Evolutionary conservation across 306 rosid genomes (phyloP).

Genomic region (Malus sylvestris): DNA sequence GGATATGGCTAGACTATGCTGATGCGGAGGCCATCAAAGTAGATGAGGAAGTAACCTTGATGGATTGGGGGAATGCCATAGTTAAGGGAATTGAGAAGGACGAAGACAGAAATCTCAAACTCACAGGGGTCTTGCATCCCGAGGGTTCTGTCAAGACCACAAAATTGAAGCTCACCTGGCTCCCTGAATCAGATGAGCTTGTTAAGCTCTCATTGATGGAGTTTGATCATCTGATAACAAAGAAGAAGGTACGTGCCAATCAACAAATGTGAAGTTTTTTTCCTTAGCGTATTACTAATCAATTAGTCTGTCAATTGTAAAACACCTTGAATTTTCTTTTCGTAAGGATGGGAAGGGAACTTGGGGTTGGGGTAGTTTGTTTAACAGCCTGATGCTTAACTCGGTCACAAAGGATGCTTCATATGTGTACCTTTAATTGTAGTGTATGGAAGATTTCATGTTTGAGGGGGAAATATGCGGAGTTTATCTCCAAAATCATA

Average conservation of each 20-base stretch:
- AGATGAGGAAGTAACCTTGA: conserved; percentile 79
- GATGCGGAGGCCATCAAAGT: conserved; percentile 59
- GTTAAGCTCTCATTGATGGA: conserved; percentile 67
- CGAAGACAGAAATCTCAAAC: conserved; percentile 55
- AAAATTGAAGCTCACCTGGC: conserved; percentile 88
- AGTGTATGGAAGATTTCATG: not conserved
- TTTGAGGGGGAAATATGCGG: too few species aligned
- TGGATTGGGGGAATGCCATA: conserved; percentile 98
- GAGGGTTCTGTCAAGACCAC: conserved; percentile 93
- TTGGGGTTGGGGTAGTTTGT: not conserved
- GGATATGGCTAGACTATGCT: conserved; percentile 66
- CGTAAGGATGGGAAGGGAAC: not conserved
- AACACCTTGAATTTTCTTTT: not conserved
- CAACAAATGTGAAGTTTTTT: not conserved
- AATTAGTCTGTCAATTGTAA: not conserved
- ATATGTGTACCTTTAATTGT: not conserved
- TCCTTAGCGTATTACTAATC: not conserved
- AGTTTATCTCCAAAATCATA: too few species aligned
- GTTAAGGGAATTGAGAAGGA: conserved; percentile 62
- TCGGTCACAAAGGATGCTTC: not conserved
- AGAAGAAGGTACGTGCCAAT: conserved; percentile 70
- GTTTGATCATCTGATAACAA: conserved; percentile 79
- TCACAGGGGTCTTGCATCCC: conserved; percentile 75
- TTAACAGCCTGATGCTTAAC: not conserved
- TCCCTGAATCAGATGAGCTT: conserved; percentile 68